Evolutionary conservation across 257 asterid genomes (phyloP).

Genomic region (Verbena officinalis): DNA sequence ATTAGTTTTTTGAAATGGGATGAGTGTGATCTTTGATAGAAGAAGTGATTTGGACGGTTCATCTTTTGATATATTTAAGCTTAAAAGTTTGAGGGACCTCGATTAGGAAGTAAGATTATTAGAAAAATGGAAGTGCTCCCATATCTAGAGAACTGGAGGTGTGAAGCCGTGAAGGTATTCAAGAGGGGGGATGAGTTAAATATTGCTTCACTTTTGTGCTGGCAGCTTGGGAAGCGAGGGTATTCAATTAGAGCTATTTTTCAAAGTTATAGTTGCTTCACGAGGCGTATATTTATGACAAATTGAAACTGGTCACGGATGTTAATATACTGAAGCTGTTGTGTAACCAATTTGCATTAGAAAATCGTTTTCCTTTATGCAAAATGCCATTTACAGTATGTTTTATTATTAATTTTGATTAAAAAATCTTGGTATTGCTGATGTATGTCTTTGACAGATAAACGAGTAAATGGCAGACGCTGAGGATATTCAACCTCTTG

Average conservation of each 20-base stretch:
- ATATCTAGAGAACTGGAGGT: conserved; percentile 4
- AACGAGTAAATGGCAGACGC: conserved; percentile 34
- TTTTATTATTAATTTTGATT: not conserved
- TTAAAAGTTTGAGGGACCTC: not conserved
- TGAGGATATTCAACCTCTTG: conserved; percentile 42
- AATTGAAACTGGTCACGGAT: not conserved
- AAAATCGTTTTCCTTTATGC: not conserved
- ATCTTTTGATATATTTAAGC: conserved; percentile 10
- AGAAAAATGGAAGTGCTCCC: not conserved
- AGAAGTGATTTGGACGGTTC: not conserved
- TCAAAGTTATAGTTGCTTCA: not conserved
- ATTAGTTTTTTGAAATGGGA: not conserved
- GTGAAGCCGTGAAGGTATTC: too few species aligned
- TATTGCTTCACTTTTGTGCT: not conserved
- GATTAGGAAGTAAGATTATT: not conserved
- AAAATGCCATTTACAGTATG: not conserved
- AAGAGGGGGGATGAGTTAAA: not conserved
- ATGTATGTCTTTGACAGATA: conserved; percentile 18
- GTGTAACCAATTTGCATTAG: not conserved
- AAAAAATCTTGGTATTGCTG: not conserved
- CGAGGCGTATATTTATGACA: not conserved
- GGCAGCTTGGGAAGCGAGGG: not conserved
- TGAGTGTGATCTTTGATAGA: not conserved
- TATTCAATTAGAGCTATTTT: not conserved
- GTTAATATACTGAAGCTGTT: conserved; percentile 1